Conservation (phyloP, 192 early-diverging fungal genomes). For the Podila horticola region DNA sequence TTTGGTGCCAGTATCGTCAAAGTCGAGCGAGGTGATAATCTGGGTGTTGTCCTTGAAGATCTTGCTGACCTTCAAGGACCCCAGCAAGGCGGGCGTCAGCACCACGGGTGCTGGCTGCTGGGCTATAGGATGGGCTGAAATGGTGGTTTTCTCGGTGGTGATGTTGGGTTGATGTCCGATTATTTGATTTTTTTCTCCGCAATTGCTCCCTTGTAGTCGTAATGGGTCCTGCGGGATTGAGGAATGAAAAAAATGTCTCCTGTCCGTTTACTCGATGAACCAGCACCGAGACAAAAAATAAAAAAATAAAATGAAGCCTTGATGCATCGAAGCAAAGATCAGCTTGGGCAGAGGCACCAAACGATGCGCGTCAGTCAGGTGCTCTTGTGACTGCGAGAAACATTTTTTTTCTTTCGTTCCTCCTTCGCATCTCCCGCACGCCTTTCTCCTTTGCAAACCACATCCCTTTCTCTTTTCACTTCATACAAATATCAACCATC, state of each 20-base stretch:
- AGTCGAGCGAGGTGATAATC: conserved; percentile 84
- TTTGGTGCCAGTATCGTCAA: conserved; percentile 77
- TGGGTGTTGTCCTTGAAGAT: conserved; percentile 81
- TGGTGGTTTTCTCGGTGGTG: conserved; percentile 5
- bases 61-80: conserved; percentile 66
- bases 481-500: background rate
- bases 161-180: background rate
- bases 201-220: background rate
- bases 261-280: too few species aligned
- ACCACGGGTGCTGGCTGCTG: conserved; percentile 31
- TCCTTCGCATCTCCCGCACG: too few species aligned
- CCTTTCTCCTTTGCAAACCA: background rate
- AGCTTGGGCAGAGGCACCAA: too few species aligned
- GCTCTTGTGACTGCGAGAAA: too few species aligned
- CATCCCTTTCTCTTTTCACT: background rate
- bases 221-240: background rate
- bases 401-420: too few species aligned
- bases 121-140: conserved; percentile 2
- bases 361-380: too few species aligned
- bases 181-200: background rate
- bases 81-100: conserved; percentile 49
- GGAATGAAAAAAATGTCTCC: too few species aligned
- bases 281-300: too few species aligned
- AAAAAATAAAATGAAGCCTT: too few species aligned
- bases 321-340: too few species aligned